These are phyloP conservation scores for Globisporangium abappressorium DNA, from an alignment of 352 stramenopile genomes.

Conservation along the genomic window DNA sequence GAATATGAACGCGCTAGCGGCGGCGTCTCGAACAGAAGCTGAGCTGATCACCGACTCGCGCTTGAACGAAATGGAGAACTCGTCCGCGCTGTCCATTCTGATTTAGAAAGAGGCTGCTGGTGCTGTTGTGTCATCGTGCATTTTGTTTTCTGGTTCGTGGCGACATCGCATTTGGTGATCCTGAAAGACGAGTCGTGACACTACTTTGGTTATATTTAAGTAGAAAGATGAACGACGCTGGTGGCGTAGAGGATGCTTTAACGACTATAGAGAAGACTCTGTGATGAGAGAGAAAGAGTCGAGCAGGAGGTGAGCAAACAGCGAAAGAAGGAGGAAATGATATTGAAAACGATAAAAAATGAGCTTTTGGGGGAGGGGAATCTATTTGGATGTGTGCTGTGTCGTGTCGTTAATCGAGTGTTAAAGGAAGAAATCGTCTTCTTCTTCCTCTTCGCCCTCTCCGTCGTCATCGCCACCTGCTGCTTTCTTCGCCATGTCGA, in stretches of 20 bases:
- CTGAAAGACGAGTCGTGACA: neutral
- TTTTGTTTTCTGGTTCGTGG: neutral
- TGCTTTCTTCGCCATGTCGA: constrained; percentile 9
- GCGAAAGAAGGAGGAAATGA: neutral
- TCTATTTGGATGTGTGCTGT: neutral
- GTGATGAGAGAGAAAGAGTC: neutral
- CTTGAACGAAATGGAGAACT: constrained; percentile 40
- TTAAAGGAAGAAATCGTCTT: constrained; percentile 76
- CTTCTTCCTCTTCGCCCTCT: constrained; percentile 28
- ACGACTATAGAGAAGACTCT: neutral
- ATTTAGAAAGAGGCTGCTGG: constrained; percentile 35
- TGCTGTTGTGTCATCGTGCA: neutral
- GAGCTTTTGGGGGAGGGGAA: neutral
- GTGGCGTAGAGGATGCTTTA: neutral
- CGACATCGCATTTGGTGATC: neutral
- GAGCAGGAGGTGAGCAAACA: neutral
- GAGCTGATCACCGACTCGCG: constrained; percentile 49
- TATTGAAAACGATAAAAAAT: neutral
- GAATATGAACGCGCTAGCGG: constrained; percentile 83
- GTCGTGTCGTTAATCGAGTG: neutral
- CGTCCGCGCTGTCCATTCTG: constrained; percentile 55
- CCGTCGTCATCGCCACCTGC: constrained; percentile 12
- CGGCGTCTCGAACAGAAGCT: constrained; percentile 71
- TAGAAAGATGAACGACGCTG: neutral
- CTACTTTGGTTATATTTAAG: neutral